Conservation (phyloP, 1,284 basidiomycete species). For the Trichosporon inkin region DNA sequence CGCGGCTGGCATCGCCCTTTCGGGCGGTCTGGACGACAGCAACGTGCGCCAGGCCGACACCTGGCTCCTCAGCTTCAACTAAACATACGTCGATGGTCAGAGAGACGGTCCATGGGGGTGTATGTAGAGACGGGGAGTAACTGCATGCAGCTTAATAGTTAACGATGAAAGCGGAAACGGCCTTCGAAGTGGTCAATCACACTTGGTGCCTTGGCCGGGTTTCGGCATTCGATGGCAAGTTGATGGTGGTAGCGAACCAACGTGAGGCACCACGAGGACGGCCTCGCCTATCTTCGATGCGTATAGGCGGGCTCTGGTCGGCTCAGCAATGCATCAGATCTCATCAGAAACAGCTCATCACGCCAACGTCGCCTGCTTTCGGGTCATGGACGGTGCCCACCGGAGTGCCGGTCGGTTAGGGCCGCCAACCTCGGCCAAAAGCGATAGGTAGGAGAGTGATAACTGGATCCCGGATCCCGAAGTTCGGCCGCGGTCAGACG, state of each 20-base stretch:
- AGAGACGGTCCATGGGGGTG: conserved; percentile 16
- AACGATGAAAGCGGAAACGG: too few relatives aligned
- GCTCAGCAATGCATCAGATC: too few relatives aligned
- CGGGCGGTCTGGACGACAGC: conserved; percentile 42
- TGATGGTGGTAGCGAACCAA: conserved; percentile 4
- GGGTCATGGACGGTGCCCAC: neutral
- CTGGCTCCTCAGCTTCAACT: conserved; percentile 31
- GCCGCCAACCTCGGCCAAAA: conserved; percentile 5
- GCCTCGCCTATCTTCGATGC: neutral
- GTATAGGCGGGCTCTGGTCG: too few relatives aligned
- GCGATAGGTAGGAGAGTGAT: neutral
- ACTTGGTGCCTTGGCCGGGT: too few relatives aligned
- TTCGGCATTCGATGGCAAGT: too few relatives aligned
- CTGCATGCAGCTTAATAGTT: too few relatives aligned
- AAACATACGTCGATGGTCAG: neutral
- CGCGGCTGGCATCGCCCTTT: conserved; percentile 29
- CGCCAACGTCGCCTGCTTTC: too few relatives aligned
- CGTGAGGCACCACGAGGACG: conserved; percentile 17
- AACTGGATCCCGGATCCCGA: neutral
- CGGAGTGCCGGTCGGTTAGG: neutral
- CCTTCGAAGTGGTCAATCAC: too few relatives aligned
- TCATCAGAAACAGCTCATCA: too few relatives aligned
- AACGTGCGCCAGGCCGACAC: conserved; percentile 41
- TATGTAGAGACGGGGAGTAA: conserved; percentile 27
- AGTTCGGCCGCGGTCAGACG: neutral